Evolutionary conservation across 129 eudicot genomes (phyloP).

Genomic region (Cynara cardunculus): DNA sequence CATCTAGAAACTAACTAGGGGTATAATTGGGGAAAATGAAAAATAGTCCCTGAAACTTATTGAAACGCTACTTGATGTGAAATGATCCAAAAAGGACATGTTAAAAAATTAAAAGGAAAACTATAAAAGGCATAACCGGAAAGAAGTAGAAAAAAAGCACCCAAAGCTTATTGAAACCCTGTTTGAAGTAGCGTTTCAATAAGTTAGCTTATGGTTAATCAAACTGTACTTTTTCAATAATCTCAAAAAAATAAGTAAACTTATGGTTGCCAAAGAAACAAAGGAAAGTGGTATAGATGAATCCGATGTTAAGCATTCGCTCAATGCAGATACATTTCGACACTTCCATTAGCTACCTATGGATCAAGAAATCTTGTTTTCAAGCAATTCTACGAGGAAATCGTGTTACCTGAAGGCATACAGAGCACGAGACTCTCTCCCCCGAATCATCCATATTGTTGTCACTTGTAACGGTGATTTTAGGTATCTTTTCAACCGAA

Average conservation of each 20-base stretch:
- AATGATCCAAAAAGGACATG: not conserved
- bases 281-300: no score
- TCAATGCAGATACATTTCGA: no score
- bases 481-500: conserved; percentile 82
- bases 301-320: no score
- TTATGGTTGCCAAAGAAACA: no score
- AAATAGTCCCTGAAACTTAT: not conserved
- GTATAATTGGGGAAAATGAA: not conserved
- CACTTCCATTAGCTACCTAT: not conserved
- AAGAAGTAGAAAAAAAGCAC: not conserved
- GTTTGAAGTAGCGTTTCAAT: not conserved
- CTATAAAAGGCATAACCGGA: not conserved
- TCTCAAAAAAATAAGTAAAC: not conserved
- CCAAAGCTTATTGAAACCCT: not conserved
- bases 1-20: not conserved
- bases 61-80: not conserved
- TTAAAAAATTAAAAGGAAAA: not conserved
- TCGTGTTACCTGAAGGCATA: conserved; percentile 83
- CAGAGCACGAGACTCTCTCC: conserved; percentile 80
- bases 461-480: conserved; percentile 59
- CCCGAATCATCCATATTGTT: conserved; percentile 80
- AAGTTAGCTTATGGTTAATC: not conserved
- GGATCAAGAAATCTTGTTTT: not conserved
- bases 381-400: not conserved
- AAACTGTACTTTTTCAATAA: no score